Conservation (phyloP, 2,329 filamentous ascomycete genomes). For the Aspergillus sp. region DNA sequence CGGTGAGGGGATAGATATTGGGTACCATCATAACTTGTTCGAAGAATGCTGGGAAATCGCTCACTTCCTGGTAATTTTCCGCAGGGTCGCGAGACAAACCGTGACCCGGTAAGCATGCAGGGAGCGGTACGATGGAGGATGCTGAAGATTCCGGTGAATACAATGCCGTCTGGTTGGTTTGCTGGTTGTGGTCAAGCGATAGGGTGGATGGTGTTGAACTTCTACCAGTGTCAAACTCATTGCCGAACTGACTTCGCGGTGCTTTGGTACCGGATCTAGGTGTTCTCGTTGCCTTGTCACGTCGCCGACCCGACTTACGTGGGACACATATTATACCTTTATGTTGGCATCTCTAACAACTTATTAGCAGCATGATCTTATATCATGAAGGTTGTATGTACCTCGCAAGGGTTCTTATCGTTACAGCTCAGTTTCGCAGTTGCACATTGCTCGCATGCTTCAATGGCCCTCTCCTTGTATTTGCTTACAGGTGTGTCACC, state of each 20-base stretch:
- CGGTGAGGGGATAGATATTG: neutral
- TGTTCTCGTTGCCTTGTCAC: neutral
- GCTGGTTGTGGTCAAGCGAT: neutral
- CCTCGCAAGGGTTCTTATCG: neutral
- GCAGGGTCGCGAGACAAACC: neutral
- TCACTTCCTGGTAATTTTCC: neutral
- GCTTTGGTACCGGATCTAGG: neutral
- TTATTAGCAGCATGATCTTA: neutral
- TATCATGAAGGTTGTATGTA: neutral
- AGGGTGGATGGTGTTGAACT: neutral
- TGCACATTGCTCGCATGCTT: constrained; percentile 3
- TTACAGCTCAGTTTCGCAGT: constrained; percentile 5
- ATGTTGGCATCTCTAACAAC: neutral
- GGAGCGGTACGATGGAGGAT: neutral
- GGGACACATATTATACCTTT: neutral
- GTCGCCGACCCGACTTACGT: neutral
- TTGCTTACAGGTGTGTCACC: neutral
- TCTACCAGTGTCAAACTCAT: neutral
- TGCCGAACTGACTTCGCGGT: neutral
- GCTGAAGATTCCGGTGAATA: neutral
- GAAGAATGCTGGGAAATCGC: constrained; percentile 4
- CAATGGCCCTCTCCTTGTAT: neutral
- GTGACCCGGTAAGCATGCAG: neutral
- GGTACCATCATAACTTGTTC: constrained; percentile 3
- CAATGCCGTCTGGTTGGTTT: neutral